These are phyloP conservation scores for Ormosia emarginata DNA, from an alignment of 306 rosid species.

Conservation along the genomic window DNA sequence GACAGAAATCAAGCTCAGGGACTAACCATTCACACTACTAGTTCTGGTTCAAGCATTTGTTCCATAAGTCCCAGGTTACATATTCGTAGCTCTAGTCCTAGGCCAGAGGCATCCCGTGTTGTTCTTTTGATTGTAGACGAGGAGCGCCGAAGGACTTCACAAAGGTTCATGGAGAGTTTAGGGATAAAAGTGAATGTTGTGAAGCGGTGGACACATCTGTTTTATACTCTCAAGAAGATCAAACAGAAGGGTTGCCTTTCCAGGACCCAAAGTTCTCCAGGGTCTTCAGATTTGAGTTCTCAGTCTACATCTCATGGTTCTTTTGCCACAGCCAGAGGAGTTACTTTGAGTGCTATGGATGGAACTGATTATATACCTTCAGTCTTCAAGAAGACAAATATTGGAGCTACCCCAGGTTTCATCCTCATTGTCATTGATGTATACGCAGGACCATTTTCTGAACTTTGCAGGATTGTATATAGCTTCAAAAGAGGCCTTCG, in stretches of 20 bases:
- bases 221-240: constrained; percentile 26
- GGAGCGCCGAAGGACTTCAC: constrained; percentile 18
- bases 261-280: constrained; percentile 17
- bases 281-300: constrained; percentile 20
- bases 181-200: constrained; percentile 32
- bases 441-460: constrained; percentile 28
- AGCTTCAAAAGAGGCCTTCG: constrained; percentile 24
- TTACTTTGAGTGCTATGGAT: constrained; percentile 22
- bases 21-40: neutral
- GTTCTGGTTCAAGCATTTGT: constrained; percentile 27
- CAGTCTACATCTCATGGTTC: constrained; percentile 2
- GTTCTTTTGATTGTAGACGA: constrained; percentile 16
- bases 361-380: constrained; percentile 17
- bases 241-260: constrained; percentile 1
- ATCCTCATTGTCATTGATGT: constrained; percentile 36
- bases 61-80: constrained; percentile 40
- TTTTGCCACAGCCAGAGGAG: neutral
- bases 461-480: constrained; percentile 12
- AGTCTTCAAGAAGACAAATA: constrained; percentile 17
- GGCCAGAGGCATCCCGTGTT: constrained; percentile 41
- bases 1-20: constrained; percentile 7
- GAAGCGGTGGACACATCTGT: constrained; percentile 15
- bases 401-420: constrained; percentile 21
- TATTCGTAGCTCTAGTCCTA: constrained; percentile 21
- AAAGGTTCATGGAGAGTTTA: constrained; percentile 33